Conservation (phyloP, 768 basidiomycete species). For the Trametes cubensis region DNA sequence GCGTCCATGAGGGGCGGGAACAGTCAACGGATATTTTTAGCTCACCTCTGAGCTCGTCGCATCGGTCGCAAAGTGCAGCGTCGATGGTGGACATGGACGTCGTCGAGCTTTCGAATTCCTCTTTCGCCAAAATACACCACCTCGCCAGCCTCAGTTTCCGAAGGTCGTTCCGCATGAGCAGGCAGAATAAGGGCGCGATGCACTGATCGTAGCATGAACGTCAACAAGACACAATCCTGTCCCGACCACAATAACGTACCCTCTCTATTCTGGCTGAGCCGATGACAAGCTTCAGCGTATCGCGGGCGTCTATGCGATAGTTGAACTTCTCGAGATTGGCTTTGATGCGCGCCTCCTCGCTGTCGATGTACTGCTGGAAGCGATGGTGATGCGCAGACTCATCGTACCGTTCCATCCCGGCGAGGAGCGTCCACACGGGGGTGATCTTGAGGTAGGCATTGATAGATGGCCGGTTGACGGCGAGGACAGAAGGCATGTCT, state of each 20-base stretch:
- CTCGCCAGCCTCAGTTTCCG: not conserved
- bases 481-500: not conserved
- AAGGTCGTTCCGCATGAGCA: constrained; percentile 3
- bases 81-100: not conserved
- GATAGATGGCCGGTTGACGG: not conserved
- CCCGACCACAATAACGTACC: constrained; percentile 14
- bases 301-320: constrained; percentile 34
- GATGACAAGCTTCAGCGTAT: constrained; percentile 33
- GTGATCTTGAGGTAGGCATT: not conserved
- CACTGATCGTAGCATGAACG: not conserved
- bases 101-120: not conserved
- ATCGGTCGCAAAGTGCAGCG: not conserved
- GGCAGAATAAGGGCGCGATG: not conserved
- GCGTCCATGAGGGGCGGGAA: too few relatives aligned
- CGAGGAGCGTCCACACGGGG: not conserved
- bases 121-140: not conserved
- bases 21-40: too few relatives aligned
- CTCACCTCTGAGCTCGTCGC: not conserved
- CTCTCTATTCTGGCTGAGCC: constrained; percentile 34
- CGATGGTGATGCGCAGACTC: constrained; percentile 6
- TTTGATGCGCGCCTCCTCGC: constrained; percentile 31
- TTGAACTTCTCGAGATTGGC: constrained; percentile 30
- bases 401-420: not conserved
- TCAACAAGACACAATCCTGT: too few relatives aligned
- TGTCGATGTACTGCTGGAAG: constrained; percentile 28